A percentile compares a stretch with the other conserved stretches of the same genome.
Conservation (phyloP, 2,329 filamentous ascomycete species). For the Cercospora citrullina region DNA sequence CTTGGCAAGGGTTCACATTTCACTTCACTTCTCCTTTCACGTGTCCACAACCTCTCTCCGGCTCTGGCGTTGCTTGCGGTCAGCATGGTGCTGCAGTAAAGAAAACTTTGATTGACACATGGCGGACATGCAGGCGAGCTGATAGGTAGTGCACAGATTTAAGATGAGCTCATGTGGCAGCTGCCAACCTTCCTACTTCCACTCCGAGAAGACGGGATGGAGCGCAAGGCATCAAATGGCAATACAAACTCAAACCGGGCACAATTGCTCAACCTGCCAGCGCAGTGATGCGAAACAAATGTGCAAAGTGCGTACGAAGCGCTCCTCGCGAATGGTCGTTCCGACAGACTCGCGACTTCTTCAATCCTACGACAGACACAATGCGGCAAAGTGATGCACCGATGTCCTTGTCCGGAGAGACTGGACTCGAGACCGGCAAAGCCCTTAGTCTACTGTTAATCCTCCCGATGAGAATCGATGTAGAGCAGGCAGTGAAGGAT, state of each 20-base stretch:
- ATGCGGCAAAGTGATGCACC: not conserved
- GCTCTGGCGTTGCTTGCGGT: not conserved
- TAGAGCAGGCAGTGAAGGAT: not conserved
- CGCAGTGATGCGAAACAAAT: not conserved
- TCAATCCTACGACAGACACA: not conserved
- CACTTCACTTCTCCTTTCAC: slow-evolving; percentile 19
- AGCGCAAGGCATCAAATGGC: not conserved
- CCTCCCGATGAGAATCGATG: not conserved
- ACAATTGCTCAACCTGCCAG: not conserved
- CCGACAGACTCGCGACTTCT: not conserved
- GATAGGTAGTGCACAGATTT: not conserved
- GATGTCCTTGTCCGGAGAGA: not conserved
- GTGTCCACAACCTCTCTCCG: not conserved
- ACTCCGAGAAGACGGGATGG: not conserved
- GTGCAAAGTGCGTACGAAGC: not conserved
- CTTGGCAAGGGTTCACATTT: slow-evolving; percentile 6
- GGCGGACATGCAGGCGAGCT: not conserved
- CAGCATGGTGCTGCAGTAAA: not conserved
- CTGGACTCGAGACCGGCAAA: not conserved
- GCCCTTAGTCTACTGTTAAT: not conserved
- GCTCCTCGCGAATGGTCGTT: too few species aligned
- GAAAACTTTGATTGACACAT: not conserved
- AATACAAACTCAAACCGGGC: not conserved
- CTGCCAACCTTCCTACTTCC: not conserved
- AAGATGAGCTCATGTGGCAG: not conserved